Base-by-base conservation (phyloP, 1,284 basidiomycete genomes). In the Exobasidium cylindrosporum region DNA sequence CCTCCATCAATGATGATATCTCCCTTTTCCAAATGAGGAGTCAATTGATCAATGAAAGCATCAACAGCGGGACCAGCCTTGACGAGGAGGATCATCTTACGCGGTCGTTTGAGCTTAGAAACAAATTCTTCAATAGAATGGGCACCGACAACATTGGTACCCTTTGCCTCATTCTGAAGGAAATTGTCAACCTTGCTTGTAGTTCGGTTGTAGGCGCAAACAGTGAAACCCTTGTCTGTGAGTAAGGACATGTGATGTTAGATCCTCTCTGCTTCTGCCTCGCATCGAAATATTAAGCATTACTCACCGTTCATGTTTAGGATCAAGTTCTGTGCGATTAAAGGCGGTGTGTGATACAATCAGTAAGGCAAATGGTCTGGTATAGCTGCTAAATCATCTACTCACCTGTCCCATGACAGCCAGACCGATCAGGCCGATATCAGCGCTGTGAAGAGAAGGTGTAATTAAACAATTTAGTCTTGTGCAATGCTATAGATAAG, bases 1-100 rank as follows among this genome's bases (percentile, higher is more conserved):
- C 96, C 95, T 78, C 96, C 96, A 82, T 98, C 96, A 77, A 98
- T 97, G 85, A 99, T 87, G 84, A 99, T 97, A 83, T 97, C 85
- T 63, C 85, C 85, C 83, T 86, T 83, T 81, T 86, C 85, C 70
- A 86, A 83, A 82, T 82, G 80, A 54, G 85, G 84, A 64, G 82
- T 78, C 72, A 85, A 83, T 78, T 84, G 83, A 56, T 80, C 76
- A 70, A 86, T 86, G 76, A 86, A 86, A 77, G 83, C 81, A 80
- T 86, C 85, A 66, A 86, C 85, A 73, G 85, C 84, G 69, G 83
- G 72, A 70, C 85, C 85, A 70, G 85, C 85, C 83, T 86, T 85
- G 83, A 99, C 96, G 79, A 98, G 91, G 63, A 96, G 87, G 81
- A 98, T 88, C 81, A 99, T 94, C 84, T 97, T 83, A 68, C 85